Base-by-base conservation (phyloP, 352 stramenopile genomes). In the Aphanomyces invadans region DNA sequence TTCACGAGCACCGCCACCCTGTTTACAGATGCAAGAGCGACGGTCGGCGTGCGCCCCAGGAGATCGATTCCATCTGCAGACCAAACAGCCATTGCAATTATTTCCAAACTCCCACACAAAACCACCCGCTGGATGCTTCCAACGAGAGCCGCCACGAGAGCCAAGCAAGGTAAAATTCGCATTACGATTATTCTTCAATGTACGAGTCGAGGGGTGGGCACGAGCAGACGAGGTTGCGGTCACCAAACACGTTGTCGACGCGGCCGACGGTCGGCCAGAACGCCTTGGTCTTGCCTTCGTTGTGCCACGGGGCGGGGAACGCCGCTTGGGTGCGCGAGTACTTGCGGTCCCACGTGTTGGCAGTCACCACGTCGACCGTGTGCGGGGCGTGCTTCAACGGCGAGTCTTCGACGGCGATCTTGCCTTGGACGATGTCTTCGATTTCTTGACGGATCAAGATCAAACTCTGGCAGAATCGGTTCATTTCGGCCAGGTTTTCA, bases 191-290 rank as follows among this genome's bases (percentile, higher is more conserved):
- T 44, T 62, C 53, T 31, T 62, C 53, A 29, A 62, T 78, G 79
- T 99, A 98, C 56, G 92, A 92, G 46, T 92, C 89, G 32, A 99
- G 73, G n/a, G 96, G 96, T 36, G 97, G 95, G 75, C 97, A 99
- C 59, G 96, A 98, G 78, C 96, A 99, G 21, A 98, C 81, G 15
- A 99, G 84, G 79, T 99, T 97, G 39, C 96, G 88, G 80, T 99
- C 97, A 53, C 97, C 97, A 73, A 98, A 96, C 19, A 99, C 96
- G 79, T 99, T 99, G 78, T 99, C 95, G 21, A 99, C 90, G 65
- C 97, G 88, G 32, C 94, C 94, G 59, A 97, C 95, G 2, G 88
- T 91, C 36, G 97, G 97, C 97, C 97, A 99, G 79, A 98, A 99
- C 70, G 98, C 98, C 74, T 98, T 98, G 74, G 84, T 92, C 74